Evolutionary conservation across 129 eudicot genomes (phyloP).

Genomic region (Scalesia atractyloides): DNA sequence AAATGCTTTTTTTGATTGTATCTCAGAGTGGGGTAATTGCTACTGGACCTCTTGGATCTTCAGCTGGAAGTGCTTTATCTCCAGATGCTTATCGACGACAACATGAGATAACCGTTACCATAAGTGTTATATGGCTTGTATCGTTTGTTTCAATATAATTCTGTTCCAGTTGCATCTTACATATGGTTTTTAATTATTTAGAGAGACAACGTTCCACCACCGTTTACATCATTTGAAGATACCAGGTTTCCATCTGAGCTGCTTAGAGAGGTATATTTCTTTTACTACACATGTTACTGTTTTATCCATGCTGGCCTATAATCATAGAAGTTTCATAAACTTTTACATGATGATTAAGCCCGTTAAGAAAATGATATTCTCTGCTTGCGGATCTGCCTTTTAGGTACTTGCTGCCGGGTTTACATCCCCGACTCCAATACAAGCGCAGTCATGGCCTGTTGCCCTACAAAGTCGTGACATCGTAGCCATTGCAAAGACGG

Average conservation of each 20-base stretch:
- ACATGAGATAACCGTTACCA: conserved; percentile 86
- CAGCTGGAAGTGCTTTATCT: conserved; percentile 60
- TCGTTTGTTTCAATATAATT: not conserved
- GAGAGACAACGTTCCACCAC: conserved; percentile 80
- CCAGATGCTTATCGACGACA: conserved; percentile 68
- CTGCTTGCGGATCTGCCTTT: conserved; percentile 45
- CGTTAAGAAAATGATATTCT: not conserved
- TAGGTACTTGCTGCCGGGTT: conserved; percentile 88
- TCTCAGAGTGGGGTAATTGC: conserved; percentile 42
- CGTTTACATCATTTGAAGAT: conserved; percentile 74
- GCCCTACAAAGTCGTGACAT: conserved; percentile 92
- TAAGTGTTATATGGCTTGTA: conserved; percentile 37
- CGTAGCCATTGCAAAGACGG: conserved; percentile 96
- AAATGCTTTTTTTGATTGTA: not conserved
- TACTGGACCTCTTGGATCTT: conserved; percentile 29
- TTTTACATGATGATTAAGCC: conserved; percentile 27
- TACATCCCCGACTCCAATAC: conserved; percentile 90
- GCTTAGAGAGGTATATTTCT: conserved; percentile 79
- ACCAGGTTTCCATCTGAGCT: conserved; percentile 88
- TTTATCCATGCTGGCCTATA: conserved; percentile 26
- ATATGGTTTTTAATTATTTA: conserved; percentile 6
- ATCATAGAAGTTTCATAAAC: conserved; percentile 54
- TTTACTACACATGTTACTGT: not conserved
- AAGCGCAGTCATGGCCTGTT: conserved; percentile 99
- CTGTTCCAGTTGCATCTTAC: not conserved